Evolutionary conservation across 2,329 filamentous ascomycete species (phyloP).

Genomic region (Fusarium sp.): DNA sequence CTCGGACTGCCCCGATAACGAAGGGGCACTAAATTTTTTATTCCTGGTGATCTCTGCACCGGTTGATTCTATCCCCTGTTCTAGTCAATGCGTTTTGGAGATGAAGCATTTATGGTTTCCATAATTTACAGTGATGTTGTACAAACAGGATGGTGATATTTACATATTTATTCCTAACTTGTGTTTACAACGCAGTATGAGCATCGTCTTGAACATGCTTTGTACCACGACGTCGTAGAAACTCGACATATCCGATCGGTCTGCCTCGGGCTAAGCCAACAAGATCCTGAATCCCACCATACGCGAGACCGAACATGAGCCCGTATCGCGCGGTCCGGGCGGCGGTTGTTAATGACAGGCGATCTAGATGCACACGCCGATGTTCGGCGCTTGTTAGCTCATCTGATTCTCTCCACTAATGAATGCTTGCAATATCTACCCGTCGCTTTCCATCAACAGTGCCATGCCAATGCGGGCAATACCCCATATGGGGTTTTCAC

Average conservation of each 20-base stretch:
- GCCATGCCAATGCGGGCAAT: slow-evolving; percentile 14
- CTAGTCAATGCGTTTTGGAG: not conserved
- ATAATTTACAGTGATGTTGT: slow-evolving; percentile 8
- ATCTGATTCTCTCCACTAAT: slow-evolving; percentile 8
- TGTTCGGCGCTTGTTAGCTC: slow-evolving; percentile 45
- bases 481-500: slow-evolving; percentile 33
- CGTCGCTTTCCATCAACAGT: slow-evolving; percentile 40
- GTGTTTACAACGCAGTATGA: slow-evolving; percentile 22
- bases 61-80: slow-evolving; percentile 1
- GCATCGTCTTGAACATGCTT: slow-evolving; percentile 10
- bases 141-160: not conserved
- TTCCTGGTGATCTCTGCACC: slow-evolving; percentile 10
- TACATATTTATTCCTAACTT: no score
- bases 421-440: slow-evolving; percentile 40
- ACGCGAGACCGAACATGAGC: slow-evolving; percentile 80
- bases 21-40: slow-evolving; percentile 16
- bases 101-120: not conserved
- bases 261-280: slow-evolving; percentile 76
- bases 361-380: slow-evolving; percentile 64
- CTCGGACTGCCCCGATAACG: slow-evolving; percentile 28
- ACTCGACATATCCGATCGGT: slow-evolving; percentile 79
- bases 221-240: slow-evolving; percentile 60
- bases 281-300: slow-evolving; percentile 83
- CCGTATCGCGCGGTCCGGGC: slow-evolving; percentile 84
- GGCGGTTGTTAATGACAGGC: slow-evolving; percentile 80